phyloP scores from a whole-genome alignment of 225 moss, liverwort and hornwort genomes.

The Ulota crispa region DNA sequence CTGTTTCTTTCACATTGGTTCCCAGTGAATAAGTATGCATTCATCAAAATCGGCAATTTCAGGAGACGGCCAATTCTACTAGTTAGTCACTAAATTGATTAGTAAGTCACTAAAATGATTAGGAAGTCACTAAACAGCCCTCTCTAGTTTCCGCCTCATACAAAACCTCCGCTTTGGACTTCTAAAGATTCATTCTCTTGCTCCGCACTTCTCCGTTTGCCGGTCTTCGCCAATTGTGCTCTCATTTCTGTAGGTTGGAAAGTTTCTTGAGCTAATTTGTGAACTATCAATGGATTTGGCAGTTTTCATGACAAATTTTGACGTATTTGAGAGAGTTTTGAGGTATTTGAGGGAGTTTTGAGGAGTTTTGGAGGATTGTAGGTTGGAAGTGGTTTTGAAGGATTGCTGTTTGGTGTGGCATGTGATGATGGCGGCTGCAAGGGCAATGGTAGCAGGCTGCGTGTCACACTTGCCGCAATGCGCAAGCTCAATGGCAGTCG shows the following conservation, averaged over 20 bases:
- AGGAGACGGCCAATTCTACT: background rate
- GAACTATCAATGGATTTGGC: fast-evolving
- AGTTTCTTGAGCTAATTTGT: background rate
- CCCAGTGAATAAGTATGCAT: background rate
- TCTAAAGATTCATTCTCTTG: background rate
- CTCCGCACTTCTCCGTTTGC: background rate
- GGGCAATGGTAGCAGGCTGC: constrained; percentile 42
- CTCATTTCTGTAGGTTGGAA: constrained; percentile 9
- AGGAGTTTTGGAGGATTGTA: too few species aligned
- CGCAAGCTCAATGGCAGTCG: constrained; percentile 21
- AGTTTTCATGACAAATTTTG: fast-evolving
- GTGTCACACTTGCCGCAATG: constrained; percentile 53
- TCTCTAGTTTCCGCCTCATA: background rate
- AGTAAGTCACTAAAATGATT: too few species aligned
- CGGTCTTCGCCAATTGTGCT: background rate
- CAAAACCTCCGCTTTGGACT: background rate
- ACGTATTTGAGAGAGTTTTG: background rate
- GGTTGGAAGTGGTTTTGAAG: background rate
- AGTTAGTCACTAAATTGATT: background rate
- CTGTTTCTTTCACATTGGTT: background rate
- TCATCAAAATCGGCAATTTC: background rate
- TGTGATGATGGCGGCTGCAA: constrained; percentile 60
- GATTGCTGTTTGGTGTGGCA: constrained; percentile 3
- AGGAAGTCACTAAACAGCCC: background rate
- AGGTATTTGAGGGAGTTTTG: too few species aligned